Percentiles rank a stretch among this genome's conserved stretches.
phyloP scores from a whole-genome alignment of 192 early-diverging fungal species.

The Podila epigama region DNA sequence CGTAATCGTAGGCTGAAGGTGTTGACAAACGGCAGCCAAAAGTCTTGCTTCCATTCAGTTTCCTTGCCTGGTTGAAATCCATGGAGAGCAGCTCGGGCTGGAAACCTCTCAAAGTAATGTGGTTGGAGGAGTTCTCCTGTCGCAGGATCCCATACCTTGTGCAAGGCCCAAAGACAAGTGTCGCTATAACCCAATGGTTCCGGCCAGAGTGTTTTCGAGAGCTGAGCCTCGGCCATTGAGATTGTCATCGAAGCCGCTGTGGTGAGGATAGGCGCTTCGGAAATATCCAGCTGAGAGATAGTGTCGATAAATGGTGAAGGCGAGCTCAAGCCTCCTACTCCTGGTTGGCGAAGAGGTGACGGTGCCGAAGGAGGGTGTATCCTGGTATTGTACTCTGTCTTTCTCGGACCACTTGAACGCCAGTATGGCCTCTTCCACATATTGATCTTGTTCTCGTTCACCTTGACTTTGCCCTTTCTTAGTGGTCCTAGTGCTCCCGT shows the following conservation, averaged over 20 bases:
- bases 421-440: constrained; percentile 39
- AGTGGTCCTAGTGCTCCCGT: constrained; percentile 56
- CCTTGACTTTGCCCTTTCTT: constrained; percentile 36
- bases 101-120: constrained; percentile 59
- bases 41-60: constrained; percentile 44
- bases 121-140: constrained; percentile 32
- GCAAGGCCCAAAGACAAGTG: constrained; percentile 60
- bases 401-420: neutral
- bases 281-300: constrained; percentile 23
- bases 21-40: constrained; percentile 58
- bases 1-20: constrained; percentile 49
- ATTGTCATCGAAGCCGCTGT: constrained; percentile 7
- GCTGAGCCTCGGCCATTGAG: constrained; percentile 33
- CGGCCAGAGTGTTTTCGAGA: constrained; percentile 51
- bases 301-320: constrained; percentile 10
- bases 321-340: neutral
- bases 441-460: constrained; percentile 47
- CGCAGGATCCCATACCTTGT: constrained; percentile 57
- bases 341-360: neutral
- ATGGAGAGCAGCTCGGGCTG: constrained; percentile 8
- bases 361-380: constrained; percentile 8
- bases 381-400: neutral
- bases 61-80: constrained; percentile 36
- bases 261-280: neutral
- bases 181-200: constrained; percentile 42